Percentiles rank a stretch among this genome's conserved stretches.
phyloP scores from a whole-genome alignment of 192 early-diverging fungal genomes.

The Chytriomyces sp. region DNA sequence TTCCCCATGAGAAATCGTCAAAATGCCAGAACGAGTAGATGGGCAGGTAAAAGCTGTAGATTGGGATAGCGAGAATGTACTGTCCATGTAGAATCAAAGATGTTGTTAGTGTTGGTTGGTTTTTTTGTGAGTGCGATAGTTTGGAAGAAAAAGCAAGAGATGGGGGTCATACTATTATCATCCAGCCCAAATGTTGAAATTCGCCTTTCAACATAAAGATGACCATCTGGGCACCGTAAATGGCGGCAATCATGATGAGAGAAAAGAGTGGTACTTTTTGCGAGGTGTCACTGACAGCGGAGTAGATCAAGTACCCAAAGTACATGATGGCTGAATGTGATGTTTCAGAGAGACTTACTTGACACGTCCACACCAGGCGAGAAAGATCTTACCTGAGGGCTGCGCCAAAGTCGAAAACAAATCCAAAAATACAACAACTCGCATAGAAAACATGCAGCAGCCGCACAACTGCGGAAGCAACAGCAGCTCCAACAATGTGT shows the following conservation, averaged over 20 bases:
- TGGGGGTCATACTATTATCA: conserved; percentile 41
- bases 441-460: conserved; percentile 92
- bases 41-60: conserved; percentile 84
- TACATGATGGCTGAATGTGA: conserved; percentile 43
- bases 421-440: conserved; percentile 77
- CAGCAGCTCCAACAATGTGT: conserved; percentile 84
- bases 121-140: neutral
- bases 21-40: conserved; percentile 92
- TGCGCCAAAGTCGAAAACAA: conserved; percentile 26
- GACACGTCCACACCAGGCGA: too few species aligned
- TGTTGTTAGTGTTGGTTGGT: neutral
- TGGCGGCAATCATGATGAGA: conserved; percentile 76
- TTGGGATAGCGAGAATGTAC: conserved; percentile 80
- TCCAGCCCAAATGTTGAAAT: conserved; percentile 54
- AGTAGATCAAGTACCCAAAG: conserved; percentile 70
- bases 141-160: neutral
- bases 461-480: conserved; percentile 86
- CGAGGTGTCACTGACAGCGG: conserved; percentile 57
- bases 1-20: conserved; percentile 95
- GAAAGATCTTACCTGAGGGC: conserved; percentile 21
- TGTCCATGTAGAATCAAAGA: too few species aligned
- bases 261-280: conserved; percentile 68
- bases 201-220: conserved; percentile 75
- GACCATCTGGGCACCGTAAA: conserved; percentile 83
- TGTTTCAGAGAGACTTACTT: too few species aligned